A percentile compares a stretch with the other conserved stretches of the same genome.
Conservation (phyloP, 2,329 filamentous ascomycete species). For the Penicillium sp. region DNA sequence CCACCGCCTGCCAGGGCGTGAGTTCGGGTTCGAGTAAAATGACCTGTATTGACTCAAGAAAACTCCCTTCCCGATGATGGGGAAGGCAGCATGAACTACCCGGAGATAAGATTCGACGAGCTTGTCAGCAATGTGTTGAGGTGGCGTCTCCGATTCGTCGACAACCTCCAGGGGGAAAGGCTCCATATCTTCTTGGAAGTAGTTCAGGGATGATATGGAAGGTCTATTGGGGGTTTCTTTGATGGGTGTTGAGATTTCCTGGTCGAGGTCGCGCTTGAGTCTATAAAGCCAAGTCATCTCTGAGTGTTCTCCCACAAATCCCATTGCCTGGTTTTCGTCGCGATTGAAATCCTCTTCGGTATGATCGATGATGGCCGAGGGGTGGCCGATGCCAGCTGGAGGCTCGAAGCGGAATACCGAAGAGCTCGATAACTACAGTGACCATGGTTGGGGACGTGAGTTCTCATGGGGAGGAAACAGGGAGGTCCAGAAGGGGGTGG, state of each 20-base stretch:
- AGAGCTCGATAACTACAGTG: not conserved
- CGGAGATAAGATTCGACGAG: slow-evolving; percentile 44
- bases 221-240: slow-evolving; percentile 22
- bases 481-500: slow-evolving; percentile 3
- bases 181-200: slow-evolving; percentile 42
- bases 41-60: slow-evolving; percentile 42
- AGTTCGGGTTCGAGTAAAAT: slow-evolving; percentile 32
- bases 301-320: slow-evolving; percentile 48
- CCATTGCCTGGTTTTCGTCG: slow-evolving; percentile 39
- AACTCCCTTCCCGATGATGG: slow-evolving; percentile 41
- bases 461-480: slow-evolving; percentile 4
- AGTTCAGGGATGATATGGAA: slow-evolving; percentile 37
- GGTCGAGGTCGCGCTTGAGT: slow-evolving; percentile 39
- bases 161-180: slow-evolving; percentile 35
- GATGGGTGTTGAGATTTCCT: slow-evolving; percentile 17
- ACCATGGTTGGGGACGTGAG: not conserved
- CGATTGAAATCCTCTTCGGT: slow-evolving; percentile 47
- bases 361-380: slow-evolving; percentile 39
- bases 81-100: slow-evolving; percentile 43
- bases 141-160: slow-evolving; percentile 39
- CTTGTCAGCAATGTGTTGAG: slow-evolving; percentile 37
- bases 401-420: slow-evolving; percentile 7
- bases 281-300: slow-evolving; percentile 47
- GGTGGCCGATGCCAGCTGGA: slow-evolving; percentile 24
- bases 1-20: slow-evolving; percentile 41